Evolutionary conservation across 306 rosid species (phyloP).

Genomic region (Cucurbita maxima): DNA sequence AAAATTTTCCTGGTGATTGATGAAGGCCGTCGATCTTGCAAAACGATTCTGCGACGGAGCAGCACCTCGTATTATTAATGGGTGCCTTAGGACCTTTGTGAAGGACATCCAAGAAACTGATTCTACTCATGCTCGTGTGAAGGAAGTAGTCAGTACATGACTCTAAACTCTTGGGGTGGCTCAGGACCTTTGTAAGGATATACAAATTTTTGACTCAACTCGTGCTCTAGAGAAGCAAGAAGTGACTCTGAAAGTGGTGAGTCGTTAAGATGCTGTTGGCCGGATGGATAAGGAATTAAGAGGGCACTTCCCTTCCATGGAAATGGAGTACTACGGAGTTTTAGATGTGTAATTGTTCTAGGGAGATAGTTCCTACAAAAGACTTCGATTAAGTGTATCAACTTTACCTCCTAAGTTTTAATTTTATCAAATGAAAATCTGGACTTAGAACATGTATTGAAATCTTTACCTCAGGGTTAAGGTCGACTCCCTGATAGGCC

Average conservation of each 20-base stretch:
- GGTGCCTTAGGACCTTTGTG: conserved; percentile 67
- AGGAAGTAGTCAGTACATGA: neutral
- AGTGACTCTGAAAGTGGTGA: neutral
- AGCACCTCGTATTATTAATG: conserved; percentile 82
- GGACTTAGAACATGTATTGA: no score
- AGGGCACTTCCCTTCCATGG: neutral
- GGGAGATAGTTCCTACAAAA: neutral
- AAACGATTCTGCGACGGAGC: conserved; percentile 94
- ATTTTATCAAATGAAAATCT: no score
- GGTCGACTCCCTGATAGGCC: no score
- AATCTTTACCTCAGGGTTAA: no score
- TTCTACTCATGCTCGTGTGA: neutral
- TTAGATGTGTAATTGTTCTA: neutral
- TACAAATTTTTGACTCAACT: conserved; percentile 12
- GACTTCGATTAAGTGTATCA: neutral
- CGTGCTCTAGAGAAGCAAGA: neutral
- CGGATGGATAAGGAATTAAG: neutral
- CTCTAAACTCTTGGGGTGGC: neutral
- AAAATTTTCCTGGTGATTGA: neutral
- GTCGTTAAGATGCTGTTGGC: neutral
- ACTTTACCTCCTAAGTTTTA: no score
- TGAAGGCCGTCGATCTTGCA: conserved; percentile 87
- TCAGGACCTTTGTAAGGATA: conserved; percentile 8
- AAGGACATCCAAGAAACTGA: conserved; percentile 24
- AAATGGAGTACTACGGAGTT: neutral